Conservation (phyloP, 441 rosid genomes). For the Manihot esculenta region DNA sequence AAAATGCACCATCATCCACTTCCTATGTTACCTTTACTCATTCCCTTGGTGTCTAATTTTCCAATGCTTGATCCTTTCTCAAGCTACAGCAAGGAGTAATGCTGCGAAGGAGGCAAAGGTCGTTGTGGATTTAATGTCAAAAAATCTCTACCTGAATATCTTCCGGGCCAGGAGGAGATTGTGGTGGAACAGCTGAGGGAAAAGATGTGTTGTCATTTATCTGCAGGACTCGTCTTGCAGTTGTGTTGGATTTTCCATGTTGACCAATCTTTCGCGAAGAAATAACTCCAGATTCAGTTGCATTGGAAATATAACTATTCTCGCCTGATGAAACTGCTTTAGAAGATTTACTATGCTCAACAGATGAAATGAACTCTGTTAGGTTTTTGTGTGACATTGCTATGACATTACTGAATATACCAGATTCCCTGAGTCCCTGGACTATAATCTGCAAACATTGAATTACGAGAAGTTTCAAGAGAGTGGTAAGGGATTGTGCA, state of each 20-base stretch:
- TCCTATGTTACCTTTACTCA: background rate
- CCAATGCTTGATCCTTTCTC: background rate
- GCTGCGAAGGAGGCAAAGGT: background rate
- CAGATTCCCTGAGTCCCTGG: conserved; percentile 79
- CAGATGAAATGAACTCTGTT: conserved; percentile 30
- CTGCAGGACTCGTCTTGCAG: conserved; percentile 55
- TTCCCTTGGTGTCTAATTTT: background rate
- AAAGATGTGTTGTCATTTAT: conserved; percentile 21
- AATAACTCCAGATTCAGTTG: conserved; percentile 19
- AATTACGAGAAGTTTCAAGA: conserved; percentile 2
- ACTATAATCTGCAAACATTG: conserved; percentile 50
- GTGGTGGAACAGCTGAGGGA: conserved; percentile 58
- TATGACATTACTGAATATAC: conserved; percentile 59
- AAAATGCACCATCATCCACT: conserved; percentile 14
- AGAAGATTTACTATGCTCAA: conserved; percentile 26
- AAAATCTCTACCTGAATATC: conserved; percentile 21
- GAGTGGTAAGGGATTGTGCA: background rate
- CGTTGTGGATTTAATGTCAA: conserved; percentile 11
- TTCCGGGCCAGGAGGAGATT: conserved; percentile 58
- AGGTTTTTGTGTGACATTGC: conserved; percentile 43
- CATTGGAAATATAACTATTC: conserved; percentile 32
- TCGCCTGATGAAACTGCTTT: conserved; percentile 30
- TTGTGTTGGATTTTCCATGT: conserved; percentile 37
- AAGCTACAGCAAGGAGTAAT: background rate
- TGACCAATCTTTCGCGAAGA: conserved; percentile 49